A percentile compares a stretch with the other conserved stretches of the same genome.
Evolutionary conservation across 192 early-diverging fungal genomes (phyloP).

Genomic region (Backusella tarrabulga): DNA sequence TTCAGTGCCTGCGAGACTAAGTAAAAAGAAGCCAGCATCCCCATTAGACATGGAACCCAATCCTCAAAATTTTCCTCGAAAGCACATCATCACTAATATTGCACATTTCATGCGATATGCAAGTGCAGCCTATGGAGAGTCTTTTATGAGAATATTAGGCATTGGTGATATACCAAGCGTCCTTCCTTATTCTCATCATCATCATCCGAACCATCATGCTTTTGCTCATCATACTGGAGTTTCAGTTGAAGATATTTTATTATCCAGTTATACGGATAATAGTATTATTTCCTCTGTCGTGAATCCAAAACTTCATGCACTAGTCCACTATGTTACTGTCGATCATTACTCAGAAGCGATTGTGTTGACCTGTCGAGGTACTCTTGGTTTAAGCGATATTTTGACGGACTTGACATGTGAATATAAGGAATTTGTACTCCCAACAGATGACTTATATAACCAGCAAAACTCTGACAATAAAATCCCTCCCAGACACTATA

Average conservation of each 20-base stretch:
- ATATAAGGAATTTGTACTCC: slow-evolving; percentile 57
- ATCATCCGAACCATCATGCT: slow-evolving; percentile 43
- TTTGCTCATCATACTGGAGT: slow-evolving; percentile 81
- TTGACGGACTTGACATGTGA: slow-evolving; percentile 84
- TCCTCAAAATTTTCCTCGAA: slow-evolving; percentile 48
- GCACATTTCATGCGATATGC: slow-evolving; percentile 69
- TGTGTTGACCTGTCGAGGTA: slow-evolving; percentile 85
- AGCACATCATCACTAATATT: slow-evolving; percentile 64
- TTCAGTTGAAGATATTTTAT: slow-evolving; percentile 70
- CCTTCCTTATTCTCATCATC: slow-evolving; percentile 24
- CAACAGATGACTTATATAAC: slow-evolving; percentile 23
- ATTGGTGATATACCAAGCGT: slow-evolving; percentile 49
- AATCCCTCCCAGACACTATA: slow-evolving; percentile 38
- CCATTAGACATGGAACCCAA: slow-evolving; percentile 35
- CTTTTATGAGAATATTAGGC: slow-evolving; percentile 73
- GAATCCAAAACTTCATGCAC: slow-evolving; percentile 49
- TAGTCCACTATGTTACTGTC: slow-evolving; percentile 79
- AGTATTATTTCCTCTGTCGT: slow-evolving; percentile 22
- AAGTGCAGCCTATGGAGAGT: slow-evolving; percentile 68
- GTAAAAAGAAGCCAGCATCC: neutral
- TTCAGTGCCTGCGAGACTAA: slow-evolving; percentile 4
- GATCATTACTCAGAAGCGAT: slow-evolving; percentile 78
- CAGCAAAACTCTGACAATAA: slow-evolving; percentile 17
- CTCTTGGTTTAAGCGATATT: slow-evolving; percentile 82
- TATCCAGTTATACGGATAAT: slow-evolving; percentile 61